These are phyloP conservation scores for Daldinia sp. DNA, from an alignment of 2,329 filamentous ascomycete species.

Conservation along the genomic window DNA sequence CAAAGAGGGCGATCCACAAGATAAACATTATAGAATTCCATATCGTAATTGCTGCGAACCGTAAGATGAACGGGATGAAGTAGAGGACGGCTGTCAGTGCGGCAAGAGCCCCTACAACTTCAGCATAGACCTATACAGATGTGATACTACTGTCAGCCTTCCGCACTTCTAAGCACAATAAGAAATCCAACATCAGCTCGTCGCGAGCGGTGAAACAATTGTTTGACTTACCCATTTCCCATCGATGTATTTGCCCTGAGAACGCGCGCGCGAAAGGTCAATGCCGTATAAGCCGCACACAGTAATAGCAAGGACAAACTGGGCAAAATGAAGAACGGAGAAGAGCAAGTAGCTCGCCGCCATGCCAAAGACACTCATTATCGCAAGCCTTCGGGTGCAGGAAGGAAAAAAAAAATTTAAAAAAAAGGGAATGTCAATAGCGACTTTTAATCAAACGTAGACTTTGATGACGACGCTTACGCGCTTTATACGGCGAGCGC, in stretches of 20 bases:
- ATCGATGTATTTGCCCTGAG: constrained; percentile 65
- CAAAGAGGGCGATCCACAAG: constrained; percentile 85
- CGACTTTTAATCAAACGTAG: not conserved
- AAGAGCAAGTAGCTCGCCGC: constrained; percentile 66
- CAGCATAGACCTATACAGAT: constrained; percentile 72
- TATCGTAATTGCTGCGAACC: constrained; percentile 66
- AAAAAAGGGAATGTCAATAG: not conserved
- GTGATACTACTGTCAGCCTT: constrained; percentile 18
- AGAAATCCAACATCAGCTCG: not conserved
- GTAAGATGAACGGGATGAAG: constrained; percentile 71
- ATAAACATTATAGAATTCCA: constrained; percentile 81
- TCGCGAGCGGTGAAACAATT: not conserved
- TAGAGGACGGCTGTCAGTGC: constrained; percentile 75
- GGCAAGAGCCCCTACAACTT: constrained; percentile 74
- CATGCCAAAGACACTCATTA: constrained; percentile 61
- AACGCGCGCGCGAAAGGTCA: constrained; percentile 70
- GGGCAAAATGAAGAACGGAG: constrained; percentile 75
- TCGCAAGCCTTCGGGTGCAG: not conserved
- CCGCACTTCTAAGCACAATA: not conserved
- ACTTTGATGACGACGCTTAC: constrained; percentile 1
- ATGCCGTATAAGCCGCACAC: constrained; percentile 83
- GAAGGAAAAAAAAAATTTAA: not conserved
- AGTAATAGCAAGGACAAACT: constrained; percentile 80
- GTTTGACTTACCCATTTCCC: constrained; percentile 75
- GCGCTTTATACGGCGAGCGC: not conserved